Base-by-base conservation (phyloP, 768 basidiomycete genomes). In the Hygrophoropsis aurantiaca region DNA sequence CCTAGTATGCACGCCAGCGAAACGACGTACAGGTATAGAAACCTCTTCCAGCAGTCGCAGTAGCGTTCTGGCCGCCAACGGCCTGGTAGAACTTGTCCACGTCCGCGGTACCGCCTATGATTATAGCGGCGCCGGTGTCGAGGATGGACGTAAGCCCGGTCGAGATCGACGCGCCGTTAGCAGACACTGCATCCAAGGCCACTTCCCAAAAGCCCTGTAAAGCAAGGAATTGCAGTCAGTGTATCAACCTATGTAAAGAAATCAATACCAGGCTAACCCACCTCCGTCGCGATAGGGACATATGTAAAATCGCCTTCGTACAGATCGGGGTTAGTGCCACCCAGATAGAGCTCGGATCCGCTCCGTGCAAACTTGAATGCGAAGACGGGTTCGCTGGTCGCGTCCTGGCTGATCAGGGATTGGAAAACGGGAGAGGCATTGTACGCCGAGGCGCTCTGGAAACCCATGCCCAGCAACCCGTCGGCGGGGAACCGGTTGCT, bases 291-390 rank as follows among this genome's bases (percentile, higher is more conserved):
- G 36, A 38, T n/a, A 38, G 7, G 8, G 7, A 21, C 36, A 21
- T 66, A 69, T 9, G 68, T 68, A 60, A 81, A 66, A 9, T 46
- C 47, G 11, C 78, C 78, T 7, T 65, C 70, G 61, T 72, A 79
- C 40, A 70, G 62, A 9, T 56, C 47, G 4, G 42, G 46, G 58
- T 82, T 67, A 11, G 65, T 62, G 36, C 79, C 80, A 33, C 79
- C 79, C 34, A 82, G 54, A 55, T 67, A 73, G 15, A 82, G 67
- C 59, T 77, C 73, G 13, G 73, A 67, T 9, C 67, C 67, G 6
- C 53, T 48, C 10, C 56, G 35, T 10, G 73, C 58, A 16, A 79
- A 58, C 58, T 74, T 76, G 58, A 80, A 74, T 20, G 70, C 66
- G 54, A 79, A 77, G 46, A 66, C 59, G 34, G 70, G 50, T 13